A percentile compares a stretch with the other conserved stretches of the same genome.
Evolutionary conservation across 163 green algal species (phyloP).

Genomic region (Chlamydomonas reinhardtii): DNA sequence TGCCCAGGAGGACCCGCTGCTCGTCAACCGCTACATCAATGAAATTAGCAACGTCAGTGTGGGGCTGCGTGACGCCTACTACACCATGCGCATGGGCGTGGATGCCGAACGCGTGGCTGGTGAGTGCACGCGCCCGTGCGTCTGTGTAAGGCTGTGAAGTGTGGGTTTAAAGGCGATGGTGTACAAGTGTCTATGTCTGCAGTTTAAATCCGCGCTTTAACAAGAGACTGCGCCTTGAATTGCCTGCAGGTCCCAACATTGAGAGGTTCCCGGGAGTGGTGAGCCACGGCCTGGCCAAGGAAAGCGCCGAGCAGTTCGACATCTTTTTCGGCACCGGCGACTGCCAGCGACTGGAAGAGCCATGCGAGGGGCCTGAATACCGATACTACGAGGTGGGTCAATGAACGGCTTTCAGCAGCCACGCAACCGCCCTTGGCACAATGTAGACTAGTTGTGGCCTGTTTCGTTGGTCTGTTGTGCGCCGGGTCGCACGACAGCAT

Average conservation of each 20-base stretch:
- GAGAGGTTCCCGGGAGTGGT: neutral
- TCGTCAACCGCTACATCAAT: neutral
- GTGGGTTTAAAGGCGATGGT: no score
- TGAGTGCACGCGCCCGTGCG: neutral
- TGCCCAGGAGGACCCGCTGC: neutral
- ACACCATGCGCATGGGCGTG: constrained; percentile 24
- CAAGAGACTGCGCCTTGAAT: no score
- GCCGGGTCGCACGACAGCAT: no score
- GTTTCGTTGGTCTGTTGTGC: no score
- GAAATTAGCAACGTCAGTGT: neutral
- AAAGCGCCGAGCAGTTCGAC: neutral
- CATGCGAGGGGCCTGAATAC: neutral
- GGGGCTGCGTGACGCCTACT: constrained; percentile 26
- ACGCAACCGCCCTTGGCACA: no score
- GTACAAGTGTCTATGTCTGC: no score
- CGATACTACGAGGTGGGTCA: neutral
- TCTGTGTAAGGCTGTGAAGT: no score
- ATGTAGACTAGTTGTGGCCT: no score
- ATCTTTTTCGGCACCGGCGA: constrained; percentile 53
- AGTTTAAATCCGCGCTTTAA: no score
- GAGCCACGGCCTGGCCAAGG: neutral
- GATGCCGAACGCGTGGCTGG: neutral
- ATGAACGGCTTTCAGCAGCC: no score
- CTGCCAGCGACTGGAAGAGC: neutral
- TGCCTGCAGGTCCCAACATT: neutral